Evolutionary conservation across 768 basidiomycete species (phyloP), one percentile per base, ranked within the genome.

Genomic region (Arthromyces matolae): DNA sequence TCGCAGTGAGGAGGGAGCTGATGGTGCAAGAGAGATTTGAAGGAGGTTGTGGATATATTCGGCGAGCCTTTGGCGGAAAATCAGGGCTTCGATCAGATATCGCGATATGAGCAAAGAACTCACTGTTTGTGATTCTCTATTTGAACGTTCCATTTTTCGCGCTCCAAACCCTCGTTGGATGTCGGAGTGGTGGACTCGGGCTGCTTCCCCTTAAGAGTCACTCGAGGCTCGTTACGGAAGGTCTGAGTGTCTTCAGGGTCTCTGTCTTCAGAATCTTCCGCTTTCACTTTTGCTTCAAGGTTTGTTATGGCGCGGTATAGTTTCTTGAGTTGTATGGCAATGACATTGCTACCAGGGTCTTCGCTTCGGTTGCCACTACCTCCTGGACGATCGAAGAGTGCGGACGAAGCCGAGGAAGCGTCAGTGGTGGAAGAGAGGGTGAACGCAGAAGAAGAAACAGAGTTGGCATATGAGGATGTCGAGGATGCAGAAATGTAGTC

Each of bases 31-130:
- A 0, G 93, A 89, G 1, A 95, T 81, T 31, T 83, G 78, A 44
- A 99, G 79, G 22, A 99, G 79, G 50, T 89, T 85, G 66, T 93
- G 92, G 56, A 95, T 91, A 50, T 81, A 79, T 56, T 98, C 94
- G 0, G 89, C 92, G 5, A 97, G 79, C 50, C 94, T 97, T n/a
- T n/a, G 56, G 10, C 4, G 5, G 28, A 45, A 25, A 29, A 20
- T 8, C 31, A 7, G 47, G 47, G 47, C 38, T 52, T 7, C 31
- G 52, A 24, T 55, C 24, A 34, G 29, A n/a, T 18, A 40, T 34
- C 9, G 35, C 39, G 43, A 49, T 4, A 22, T 19, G 18, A 47
- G 32, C n/a, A 28, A 54, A 13, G 13, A n/a, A 72, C 86, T 53
- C 56, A 89, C 94, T 79, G 75, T 66, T 95, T 96, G 65, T 99